Conservation (phyloP, 345 rosid species). For the Arabis hirsuta region DNA sequence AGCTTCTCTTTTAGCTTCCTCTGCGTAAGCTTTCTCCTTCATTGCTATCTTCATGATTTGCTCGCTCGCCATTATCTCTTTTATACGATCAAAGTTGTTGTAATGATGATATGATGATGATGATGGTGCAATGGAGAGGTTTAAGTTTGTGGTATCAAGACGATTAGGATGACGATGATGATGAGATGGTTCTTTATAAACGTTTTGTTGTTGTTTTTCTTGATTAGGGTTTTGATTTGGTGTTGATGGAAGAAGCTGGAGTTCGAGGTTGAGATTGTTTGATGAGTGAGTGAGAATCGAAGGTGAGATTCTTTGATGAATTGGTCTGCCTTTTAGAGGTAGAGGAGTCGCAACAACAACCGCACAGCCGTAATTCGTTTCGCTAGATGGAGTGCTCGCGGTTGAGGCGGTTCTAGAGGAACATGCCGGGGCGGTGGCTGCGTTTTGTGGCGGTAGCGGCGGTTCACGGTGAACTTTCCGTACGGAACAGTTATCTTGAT, state of each 20-base stretch:
- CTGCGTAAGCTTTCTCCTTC: slow-evolving; percentile 72
- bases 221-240: slow-evolving; percentile 39
- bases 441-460: slow-evolving; percentile 51
- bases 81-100: slow-evolving; percentile 47
- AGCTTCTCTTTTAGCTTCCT: slow-evolving; percentile 68
- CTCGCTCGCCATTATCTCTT: slow-evolving; percentile 53
- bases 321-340: slow-evolving; percentile 40
- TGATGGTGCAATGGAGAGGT: slow-evolving; percentile 68
- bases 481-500: slow-evolving; percentile 74
- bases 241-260: slow-evolving; percentile 62
- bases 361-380: slow-evolving; percentile 59
- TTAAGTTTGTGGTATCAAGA: slow-evolving; percentile 52
- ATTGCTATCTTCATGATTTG: slow-evolving; percentile 58
- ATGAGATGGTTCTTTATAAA: slow-evolving; percentile 38
- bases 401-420: slow-evolving; percentile 79
- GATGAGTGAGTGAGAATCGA: slow-evolving; percentile 26
- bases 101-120: slow-evolving; percentile 38
- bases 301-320: slow-evolving; percentile 31
- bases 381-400: slow-evolving; percentile 75
- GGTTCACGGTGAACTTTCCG: slow-evolving; percentile 53
- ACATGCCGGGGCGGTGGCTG: slow-evolving; percentile 52
- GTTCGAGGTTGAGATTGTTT: slow-evolving; percentile 65
- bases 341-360: slow-evolving; percentile 36
- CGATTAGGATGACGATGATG: slow-evolving; percentile 20
- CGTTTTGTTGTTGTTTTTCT: slow-evolving; percentile 33